phyloP scores from a whole-genome alignment of 805 yeast genomes.

The Debaryomyces hansenii region DNA sequence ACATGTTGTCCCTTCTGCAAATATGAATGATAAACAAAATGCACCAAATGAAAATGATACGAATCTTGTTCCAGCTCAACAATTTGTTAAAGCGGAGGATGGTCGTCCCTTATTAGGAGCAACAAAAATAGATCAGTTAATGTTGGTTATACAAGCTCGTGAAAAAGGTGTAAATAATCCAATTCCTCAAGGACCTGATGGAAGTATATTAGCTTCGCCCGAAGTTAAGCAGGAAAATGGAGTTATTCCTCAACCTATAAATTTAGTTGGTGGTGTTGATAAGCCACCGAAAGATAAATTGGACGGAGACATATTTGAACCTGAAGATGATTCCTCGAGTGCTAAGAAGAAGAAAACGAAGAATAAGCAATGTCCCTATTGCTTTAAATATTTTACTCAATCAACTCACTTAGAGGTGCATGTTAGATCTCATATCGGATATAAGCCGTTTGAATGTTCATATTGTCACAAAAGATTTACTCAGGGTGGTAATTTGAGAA shows the following conservation, averaged over 20 bases:
- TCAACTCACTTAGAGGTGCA: slow-evolving; percentile 92
- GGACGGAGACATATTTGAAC: slow-evolving; percentile 11
- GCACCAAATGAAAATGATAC: slow-evolving; percentile 6
- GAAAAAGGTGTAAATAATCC: slow-evolving; percentile 70
- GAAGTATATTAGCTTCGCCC: slow-evolving; percentile 56
- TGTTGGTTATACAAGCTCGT: slow-evolving; percentile 88
- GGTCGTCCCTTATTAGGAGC: slow-evolving; percentile 77
- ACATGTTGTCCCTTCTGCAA: background rate
- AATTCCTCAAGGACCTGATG: slow-evolving; percentile 67
- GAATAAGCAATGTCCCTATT: slow-evolving; percentile 71
- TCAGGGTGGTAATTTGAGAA: slow-evolving; percentile 86
- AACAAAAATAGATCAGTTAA: slow-evolving; percentile 85
- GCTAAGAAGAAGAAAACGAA: slow-evolving; percentile 35
- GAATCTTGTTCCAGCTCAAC: slow-evolving; percentile 46
- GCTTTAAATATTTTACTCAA: slow-evolving; percentile 80
- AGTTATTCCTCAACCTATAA: slow-evolving; percentile 55
- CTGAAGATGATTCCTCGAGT: slow-evolving; percentile 12
- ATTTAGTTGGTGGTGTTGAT: slow-evolving; percentile 78
- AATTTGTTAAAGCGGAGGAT: slow-evolving; percentile 52
- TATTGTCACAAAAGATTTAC: slow-evolving; percentile 81
- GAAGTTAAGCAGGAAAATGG: slow-evolving; percentile 22
- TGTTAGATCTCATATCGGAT: slow-evolving; percentile 82
- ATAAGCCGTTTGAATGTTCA: slow-evolving; percentile 77
- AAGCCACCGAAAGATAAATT: slow-evolving; percentile 46
- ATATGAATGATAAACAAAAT: slow-evolving; percentile 1